A percentile compares a stretch with the other conserved stretches of the same genome.
Conservation (phyloP, 2,329 filamentous ascomycete species). For the Talaromyces funiculosus region DNA sequence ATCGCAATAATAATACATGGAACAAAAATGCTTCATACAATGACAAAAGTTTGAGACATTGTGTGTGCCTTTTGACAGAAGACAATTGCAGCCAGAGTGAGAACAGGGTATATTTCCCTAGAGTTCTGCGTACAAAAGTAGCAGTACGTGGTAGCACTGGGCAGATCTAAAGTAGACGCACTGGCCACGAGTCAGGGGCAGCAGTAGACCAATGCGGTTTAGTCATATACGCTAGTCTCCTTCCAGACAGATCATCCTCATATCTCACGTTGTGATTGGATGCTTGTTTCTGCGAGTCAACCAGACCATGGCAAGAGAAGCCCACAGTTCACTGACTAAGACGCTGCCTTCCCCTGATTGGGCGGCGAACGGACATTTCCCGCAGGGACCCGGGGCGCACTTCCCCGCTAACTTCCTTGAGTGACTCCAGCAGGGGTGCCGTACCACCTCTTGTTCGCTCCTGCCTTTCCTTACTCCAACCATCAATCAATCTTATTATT, state of each 20-base stretch:
- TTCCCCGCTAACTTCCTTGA: background rate
- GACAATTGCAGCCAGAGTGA: background rate
- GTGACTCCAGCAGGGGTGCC: background rate
- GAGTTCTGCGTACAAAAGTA: background rate
- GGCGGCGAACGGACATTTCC: background rate
- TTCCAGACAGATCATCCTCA: background rate
- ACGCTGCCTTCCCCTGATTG: background rate
- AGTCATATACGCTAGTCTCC: background rate
- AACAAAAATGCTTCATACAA: too few relatives aligned
- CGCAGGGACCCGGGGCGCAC: background rate
- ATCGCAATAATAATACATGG: background rate
- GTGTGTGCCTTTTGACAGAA: background rate
- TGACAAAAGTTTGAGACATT: background rate
- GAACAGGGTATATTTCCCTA: background rate
- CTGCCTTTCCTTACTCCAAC: conserved; percentile 4
- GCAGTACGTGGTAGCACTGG: background rate
- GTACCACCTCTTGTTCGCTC: background rate
- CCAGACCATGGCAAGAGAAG: background rate
- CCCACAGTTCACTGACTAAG: background rate
- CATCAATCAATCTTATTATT: too few relatives aligned
- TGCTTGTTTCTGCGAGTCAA: background rate
- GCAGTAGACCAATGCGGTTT: background rate
- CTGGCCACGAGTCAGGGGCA: background rate
- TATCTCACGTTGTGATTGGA: background rate
- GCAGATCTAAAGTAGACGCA: too few relatives aligned